phyloP scores from a whole-genome alignment of 768 basidiomycete genomes.

The Leccinum fibrillosum region DNA sequence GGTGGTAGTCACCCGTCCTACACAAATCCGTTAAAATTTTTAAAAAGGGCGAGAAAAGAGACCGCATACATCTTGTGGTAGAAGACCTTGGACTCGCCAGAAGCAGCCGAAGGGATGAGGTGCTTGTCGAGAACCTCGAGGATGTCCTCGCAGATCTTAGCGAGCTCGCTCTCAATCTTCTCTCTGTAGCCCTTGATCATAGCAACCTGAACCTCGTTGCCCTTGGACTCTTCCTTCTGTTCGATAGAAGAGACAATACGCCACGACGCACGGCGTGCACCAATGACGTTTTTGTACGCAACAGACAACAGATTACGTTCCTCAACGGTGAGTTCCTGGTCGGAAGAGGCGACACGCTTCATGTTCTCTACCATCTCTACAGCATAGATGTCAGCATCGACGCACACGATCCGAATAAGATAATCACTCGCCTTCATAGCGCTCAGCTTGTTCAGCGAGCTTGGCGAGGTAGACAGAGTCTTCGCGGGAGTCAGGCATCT shows the following conservation, averaged over 20 bases:
- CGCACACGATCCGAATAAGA: slow-evolving; percentile 9
- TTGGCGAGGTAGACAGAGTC: slow-evolving; percentile 99
- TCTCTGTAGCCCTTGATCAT: slow-evolving; percentile 99
- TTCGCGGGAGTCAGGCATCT: slow-evolving; percentile 86
- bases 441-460: slow-evolving; percentile 99
- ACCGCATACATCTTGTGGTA: slow-evolving; percentile 94
- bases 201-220: slow-evolving; percentile 90
- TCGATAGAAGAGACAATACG: slow-evolving; percentile 97
- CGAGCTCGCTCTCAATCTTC: slow-evolving; percentile 96
- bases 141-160: slow-evolving; percentile 98
- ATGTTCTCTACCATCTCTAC: slow-evolving; percentile 99
- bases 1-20: slow-evolving; percentile 99
- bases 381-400: slow-evolving; percentile 11
- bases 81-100: slow-evolving; percentile 98
- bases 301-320: slow-evolving; percentile 98
- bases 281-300: slow-evolving; percentile 99
- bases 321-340: slow-evolving; percentile 97
- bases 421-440: slow-evolving; percentile 78
- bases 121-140: slow-evolving; percentile 97
- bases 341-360: slow-evolving; percentile 96
- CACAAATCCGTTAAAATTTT: slow-evolving; percentile 11
- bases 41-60: not conserved
- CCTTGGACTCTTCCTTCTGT: slow-evolving; percentile 99
- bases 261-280: slow-evolving; percentile 97
- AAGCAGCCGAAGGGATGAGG: slow-evolving; percentile 93